These are phyloP conservation scores for Coleophoma cylindrospora DNA, from an alignment of 2,329 filamentous ascomycete genomes.

Conservation along the genomic window DNA sequence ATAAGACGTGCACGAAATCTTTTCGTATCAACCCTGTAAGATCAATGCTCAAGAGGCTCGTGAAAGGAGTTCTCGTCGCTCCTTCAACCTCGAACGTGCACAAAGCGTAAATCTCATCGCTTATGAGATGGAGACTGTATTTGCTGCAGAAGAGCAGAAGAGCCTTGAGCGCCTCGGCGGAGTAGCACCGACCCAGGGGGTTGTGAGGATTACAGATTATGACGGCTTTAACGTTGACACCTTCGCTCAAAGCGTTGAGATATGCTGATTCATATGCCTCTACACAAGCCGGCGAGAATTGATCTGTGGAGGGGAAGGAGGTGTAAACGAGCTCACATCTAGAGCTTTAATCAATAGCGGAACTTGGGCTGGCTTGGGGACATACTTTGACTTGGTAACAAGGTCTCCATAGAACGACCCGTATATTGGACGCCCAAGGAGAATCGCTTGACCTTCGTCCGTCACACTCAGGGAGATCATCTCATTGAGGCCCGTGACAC, in stretches of 20 bases:
- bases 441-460: conserved; percentile 28
- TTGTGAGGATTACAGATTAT: conserved; percentile 32
- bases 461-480: conserved; percentile 27
- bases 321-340: conserved; percentile 4
- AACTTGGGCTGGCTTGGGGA: background rate
- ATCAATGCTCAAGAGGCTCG: conserved; percentile 42
- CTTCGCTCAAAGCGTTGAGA: conserved; percentile 21
- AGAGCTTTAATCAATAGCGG: background rate
- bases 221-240: conserved; percentile 28
- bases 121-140: conserved; percentile 39
- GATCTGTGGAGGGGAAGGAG: background rate
- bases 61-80: conserved; percentile 29
- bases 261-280: conserved; percentile 17
- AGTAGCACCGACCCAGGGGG: conserved; percentile 23
- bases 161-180: conserved; percentile 17
- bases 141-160: conserved; percentile 34
- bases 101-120: conserved; percentile 45
- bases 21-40: conserved; percentile 37
- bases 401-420: conserved; percentile 1
- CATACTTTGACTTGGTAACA: background rate
- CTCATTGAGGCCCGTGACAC: conserved; percentile 29
- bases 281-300: background rate
- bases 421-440: conserved; percentile 28
- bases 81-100: conserved; percentile 33
- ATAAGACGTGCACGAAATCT: conserved; percentile 35